Conservation (phyloP, 2,329 filamentous ascomycete species). For the Sporothrix mexicana region DNA sequence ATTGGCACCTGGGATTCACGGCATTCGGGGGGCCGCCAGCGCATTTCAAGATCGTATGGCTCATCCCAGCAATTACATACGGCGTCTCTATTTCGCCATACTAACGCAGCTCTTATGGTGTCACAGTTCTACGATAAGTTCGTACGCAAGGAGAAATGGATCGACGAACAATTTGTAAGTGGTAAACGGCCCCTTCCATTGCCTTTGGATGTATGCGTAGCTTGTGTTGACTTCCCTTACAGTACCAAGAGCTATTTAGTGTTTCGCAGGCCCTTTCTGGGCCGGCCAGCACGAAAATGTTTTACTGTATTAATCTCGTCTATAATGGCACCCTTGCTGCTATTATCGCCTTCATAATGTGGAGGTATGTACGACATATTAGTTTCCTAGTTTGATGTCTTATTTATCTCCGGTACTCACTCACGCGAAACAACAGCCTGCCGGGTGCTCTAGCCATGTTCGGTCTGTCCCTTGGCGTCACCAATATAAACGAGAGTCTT, state of each 20-base stretch:
- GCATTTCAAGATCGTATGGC: slow-evolving; percentile 1
- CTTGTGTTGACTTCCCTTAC: neutral
- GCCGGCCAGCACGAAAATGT: neutral
- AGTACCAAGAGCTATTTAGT: neutral
- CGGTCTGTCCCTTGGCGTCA: slow-evolving; percentile 68
- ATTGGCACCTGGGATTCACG: slow-evolving; percentile 5
- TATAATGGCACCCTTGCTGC: neutral
- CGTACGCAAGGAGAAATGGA: neutral
- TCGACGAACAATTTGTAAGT: slow-evolving; percentile 5
- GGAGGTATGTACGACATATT: neutral
- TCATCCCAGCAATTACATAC: neutral
- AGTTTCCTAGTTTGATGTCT: neutral
- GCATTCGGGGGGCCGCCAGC: neutral
- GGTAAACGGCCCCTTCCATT: neutral
- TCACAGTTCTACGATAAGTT: neutral
- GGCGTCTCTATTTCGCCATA: neutral
- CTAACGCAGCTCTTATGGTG: neutral
- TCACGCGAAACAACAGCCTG: slow-evolving; percentile 44
- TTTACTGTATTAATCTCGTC: neutral
- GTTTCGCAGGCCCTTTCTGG: neutral
- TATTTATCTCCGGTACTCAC: neutral
- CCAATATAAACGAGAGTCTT: slow-evolving; percentile 62
- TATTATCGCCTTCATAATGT: neutral
- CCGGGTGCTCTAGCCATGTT: slow-evolving; percentile 76
- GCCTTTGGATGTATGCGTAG: neutral